A percentile compares a stretch with the other conserved stretches of the same genome.
These are phyloP conservation scores for Acer yangbiense DNA, from an alignment of 345 rosid species.

Conservation along the genomic window DNA sequence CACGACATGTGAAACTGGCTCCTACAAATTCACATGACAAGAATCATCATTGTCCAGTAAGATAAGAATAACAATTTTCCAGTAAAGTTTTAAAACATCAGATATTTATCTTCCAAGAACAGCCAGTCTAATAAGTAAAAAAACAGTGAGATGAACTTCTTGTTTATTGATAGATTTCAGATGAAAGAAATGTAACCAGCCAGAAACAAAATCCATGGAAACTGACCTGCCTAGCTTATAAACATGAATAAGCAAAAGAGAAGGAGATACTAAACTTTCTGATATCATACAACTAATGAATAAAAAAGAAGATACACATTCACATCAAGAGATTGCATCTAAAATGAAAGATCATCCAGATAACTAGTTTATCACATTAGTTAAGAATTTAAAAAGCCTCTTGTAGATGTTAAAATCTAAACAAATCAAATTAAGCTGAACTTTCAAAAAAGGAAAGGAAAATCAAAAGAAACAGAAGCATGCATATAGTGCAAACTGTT, in stretches of 20 bases:
- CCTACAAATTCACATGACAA: constrained; percentile 53
- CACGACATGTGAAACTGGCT: constrained; percentile 89
- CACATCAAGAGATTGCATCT: neutral
- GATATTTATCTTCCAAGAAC: neutral
- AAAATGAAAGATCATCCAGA: constrained; percentile 1
- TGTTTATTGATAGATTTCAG: neutral
- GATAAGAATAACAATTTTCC: neutral
- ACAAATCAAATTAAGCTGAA: neutral
- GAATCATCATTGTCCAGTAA: constrained; percentile 11
- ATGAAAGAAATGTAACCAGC: neutral
- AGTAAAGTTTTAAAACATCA: neutral
- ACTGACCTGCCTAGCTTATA: neutral
- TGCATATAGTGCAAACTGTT: constrained; percentile 2
- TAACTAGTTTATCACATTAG: constrained; percentile 5
- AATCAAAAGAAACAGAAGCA: neutral
- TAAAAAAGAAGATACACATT: neutral
- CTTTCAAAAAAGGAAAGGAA: neutral
- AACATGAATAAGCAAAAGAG: neutral
- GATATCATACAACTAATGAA: neutral
- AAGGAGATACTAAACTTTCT: neutral
- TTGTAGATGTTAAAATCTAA: neutral
- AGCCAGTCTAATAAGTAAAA: neutral
- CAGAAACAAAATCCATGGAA: neutral
- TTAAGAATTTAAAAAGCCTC: constrained; percentile 9
- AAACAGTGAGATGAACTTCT: neutral